Evolutionary conservation across 1,139 yeast species (phyloP).

Genomic region (Yamadazyma atlantica): DNA sequence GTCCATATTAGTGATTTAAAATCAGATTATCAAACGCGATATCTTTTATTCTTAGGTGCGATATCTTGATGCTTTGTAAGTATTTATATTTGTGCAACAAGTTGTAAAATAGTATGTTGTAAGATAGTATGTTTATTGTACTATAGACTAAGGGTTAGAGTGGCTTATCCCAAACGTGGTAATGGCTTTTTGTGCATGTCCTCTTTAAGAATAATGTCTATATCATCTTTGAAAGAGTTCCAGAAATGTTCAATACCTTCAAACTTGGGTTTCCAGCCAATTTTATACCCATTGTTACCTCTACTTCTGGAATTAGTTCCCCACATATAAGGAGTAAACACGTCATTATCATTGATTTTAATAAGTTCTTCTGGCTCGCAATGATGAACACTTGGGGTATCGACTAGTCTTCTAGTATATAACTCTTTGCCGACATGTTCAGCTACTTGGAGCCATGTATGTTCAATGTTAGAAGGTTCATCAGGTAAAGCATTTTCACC

Average conservation of each 20-base stretch:
- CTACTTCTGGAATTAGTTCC: conserved; percentile 31
- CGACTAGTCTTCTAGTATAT: conserved; percentile 14
- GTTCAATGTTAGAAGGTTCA: conserved; percentile 22
- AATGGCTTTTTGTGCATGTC: conserved; percentile 6
- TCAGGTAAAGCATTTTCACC: conserved; percentile 7
- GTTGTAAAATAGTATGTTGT: too few species aligned
- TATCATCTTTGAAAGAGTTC: conserved; percentile 18
- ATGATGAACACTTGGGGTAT: conserved; percentile 18
- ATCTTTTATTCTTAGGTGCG: too few species aligned
- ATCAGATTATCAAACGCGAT: background rate
- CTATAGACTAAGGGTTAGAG: too few species aligned
- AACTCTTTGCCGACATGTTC: conserved; percentile 21
- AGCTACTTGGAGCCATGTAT: conserved; percentile 33
- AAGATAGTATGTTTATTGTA: too few species aligned
- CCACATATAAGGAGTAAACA: conserved; percentile 26
- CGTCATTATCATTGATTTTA: conserved; percentile 13
- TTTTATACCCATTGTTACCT: conserved; percentile 24
- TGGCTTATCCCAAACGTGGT: conserved; percentile 2
- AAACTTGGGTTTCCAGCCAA: conserved; percentile 26
- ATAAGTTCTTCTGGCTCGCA: conserved; percentile 18
- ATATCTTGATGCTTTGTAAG: too few species aligned
- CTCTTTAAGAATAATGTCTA: conserved; percentile 7
- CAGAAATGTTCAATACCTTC: conserved; percentile 16
- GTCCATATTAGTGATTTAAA: conserved; percentile 24
- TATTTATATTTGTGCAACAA: too few species aligned